These are phyloP conservation scores for Aspergillus fischeri DNA, from an alignment of 2,329 filamentous ascomycete genomes.

Conservation along the genomic window DNA sequence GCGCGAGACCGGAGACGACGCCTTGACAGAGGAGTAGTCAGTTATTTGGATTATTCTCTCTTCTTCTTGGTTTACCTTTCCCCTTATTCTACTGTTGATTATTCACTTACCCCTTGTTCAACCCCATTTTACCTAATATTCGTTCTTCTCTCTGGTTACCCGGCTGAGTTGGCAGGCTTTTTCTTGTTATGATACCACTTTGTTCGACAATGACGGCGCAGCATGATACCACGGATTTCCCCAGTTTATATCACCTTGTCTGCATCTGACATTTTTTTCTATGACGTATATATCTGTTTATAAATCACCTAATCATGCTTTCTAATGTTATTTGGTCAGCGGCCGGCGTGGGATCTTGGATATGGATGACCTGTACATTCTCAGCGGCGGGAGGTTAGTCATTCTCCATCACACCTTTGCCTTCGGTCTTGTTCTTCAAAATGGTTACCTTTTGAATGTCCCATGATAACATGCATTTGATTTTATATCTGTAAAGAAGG, in stretches of 20 bases:
- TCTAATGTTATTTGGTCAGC: not conserved
- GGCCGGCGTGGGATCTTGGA: not conserved
- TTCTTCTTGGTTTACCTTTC: constrained; percentile 5
- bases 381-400: not conserved
- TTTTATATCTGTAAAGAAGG: no score
- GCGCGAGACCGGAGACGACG: constrained; percentile 80
- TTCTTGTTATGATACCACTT: constrained; percentile 39
- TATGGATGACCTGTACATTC: not conserved
- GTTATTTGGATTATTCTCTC: not conserved
- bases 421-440: not conserved
- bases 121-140: constrained; percentile 3
- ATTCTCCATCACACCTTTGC: not conserved
- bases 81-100: constrained; percentile 9
- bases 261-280: not conserved
- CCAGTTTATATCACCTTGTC: not conserved
- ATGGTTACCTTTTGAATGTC: no score
- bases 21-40: constrained; percentile 52
- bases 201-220: constrained; percentile 32
- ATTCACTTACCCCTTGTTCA: constrained; percentile 6
- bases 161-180: constrained; percentile 6
- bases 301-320: constrained; percentile 1
- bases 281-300: constrained; percentile 4
- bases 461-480: no score
- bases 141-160: not conserved
- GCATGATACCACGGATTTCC: constrained; percentile 31